Conservation (phyloP, 768 basidiomycete species). For the Russula brevipes region DNA sequence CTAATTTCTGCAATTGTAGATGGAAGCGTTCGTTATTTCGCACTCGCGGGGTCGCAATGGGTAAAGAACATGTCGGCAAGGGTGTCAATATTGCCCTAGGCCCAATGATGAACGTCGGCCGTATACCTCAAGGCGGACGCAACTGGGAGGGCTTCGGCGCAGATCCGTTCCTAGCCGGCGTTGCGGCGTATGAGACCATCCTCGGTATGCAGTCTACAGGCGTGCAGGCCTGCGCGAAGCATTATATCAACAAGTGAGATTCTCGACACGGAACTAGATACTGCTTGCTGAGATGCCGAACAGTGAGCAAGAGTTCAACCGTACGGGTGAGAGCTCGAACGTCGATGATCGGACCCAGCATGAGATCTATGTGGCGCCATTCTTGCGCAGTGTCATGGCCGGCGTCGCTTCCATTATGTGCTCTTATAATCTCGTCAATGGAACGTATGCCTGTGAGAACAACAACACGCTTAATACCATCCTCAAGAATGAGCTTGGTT, state of each 20-base stretch:
- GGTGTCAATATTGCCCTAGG: slow-evolving; percentile 76
- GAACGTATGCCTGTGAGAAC: slow-evolving; percentile 72
- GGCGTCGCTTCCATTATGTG: slow-evolving; percentile 74
- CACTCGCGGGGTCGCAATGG: slow-evolving; percentile 71
- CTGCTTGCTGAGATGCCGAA: not conserved
- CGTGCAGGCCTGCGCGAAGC: slow-evolving; percentile 84
- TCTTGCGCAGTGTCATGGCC: slow-evolving; percentile 65
- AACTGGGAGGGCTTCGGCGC: slow-evolving; percentile 97
- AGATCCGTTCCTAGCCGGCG: slow-evolving; percentile 81
- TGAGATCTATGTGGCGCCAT: slow-evolving; percentile 67
- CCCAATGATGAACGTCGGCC: slow-evolving; percentile 85
- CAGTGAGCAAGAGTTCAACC: slow-evolving; percentile 65
- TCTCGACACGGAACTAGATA: slow-evolving; percentile 35
- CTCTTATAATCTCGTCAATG: slow-evolving; percentile 66
- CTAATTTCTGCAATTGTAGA: too few relatives aligned
- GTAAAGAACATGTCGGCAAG: slow-evolving; percentile 77
- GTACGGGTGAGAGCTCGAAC: slow-evolving; percentile 53
- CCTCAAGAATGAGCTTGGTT: slow-evolving; percentile 70
- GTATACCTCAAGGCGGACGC: slow-evolving; percentile 72
- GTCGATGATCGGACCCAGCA: slow-evolving; percentile 78
- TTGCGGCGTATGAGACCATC: slow-evolving; percentile 72
- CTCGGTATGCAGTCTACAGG: slow-evolving; percentile 73
- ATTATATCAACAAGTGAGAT: slow-evolving; percentile 67
- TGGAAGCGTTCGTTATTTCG: slow-evolving; percentile 65
- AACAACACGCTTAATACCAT: slow-evolving; percentile 64